These are phyloP conservation scores for Saxophila tyrrhenica DNA, from an alignment of 495 filamentous ascomycete genomes.

Conservation along the genomic window DNA sequence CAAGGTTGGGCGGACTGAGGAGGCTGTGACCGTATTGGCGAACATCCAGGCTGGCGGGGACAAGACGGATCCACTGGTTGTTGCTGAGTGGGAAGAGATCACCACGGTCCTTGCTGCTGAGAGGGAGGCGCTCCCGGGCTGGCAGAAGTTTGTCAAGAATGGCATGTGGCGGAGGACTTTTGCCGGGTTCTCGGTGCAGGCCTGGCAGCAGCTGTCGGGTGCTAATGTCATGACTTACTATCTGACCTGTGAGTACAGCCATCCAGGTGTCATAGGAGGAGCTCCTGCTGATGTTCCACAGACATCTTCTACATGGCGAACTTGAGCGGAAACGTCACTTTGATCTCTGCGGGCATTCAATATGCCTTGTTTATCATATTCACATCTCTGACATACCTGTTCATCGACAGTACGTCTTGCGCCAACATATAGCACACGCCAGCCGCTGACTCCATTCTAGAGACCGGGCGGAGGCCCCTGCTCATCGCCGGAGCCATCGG, in stretches of 20 bases:
- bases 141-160: conserved; percentile 49
- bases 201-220: conserved; percentile 59
- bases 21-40: conserved; percentile 56
- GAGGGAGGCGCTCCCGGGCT: conserved; percentile 41
- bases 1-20: conserved; percentile 53
- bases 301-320: conserved; percentile 56
- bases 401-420: conserved; percentile 43
- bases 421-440: background rate
- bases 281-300: conserved; percentile 28
- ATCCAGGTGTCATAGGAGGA: conserved; percentile 1
- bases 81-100: conserved; percentile 67
- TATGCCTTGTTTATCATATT: conserved; percentile 68
- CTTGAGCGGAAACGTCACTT: conserved; percentile 50
- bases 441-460: background rate
- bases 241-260: conserved; percentile 37
- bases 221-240: conserved; percentile 46
- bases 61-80: conserved; percentile 52
- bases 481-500: conserved; percentile 58
- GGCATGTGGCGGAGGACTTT: conserved; percentile 64
- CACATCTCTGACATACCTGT: conserved; percentile 54
- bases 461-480: conserved; percentile 57
- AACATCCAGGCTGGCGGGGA: conserved; percentile 57
- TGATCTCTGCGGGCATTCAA: conserved; percentile 59
- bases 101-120: conserved; percentile 45
- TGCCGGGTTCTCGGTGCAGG: conserved; percentile 57